Conservation (phyloP, 1,139 yeast species). For the Keqinozyma sinolaborantium region DNA sequence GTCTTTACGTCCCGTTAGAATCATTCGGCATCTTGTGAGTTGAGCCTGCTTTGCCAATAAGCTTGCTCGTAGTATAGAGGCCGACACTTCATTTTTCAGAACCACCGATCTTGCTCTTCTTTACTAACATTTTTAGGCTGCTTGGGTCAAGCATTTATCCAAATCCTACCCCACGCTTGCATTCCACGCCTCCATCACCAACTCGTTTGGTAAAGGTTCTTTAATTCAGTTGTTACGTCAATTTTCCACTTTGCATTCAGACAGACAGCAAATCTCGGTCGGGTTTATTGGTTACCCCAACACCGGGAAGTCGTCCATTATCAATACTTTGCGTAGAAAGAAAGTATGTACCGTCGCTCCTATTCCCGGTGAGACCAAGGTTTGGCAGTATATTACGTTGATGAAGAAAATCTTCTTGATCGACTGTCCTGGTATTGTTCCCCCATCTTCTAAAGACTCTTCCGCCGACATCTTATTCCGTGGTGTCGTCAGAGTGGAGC, state of each 20-base stretch:
- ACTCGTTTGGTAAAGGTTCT: slow-evolving; percentile 97
- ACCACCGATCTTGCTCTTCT: slow-evolving; percentile 1
- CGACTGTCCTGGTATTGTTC: slow-evolving; percentile 99
- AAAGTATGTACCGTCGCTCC: slow-evolving; percentile 98
- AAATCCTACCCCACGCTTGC: slow-evolving; percentile 93
- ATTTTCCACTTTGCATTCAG: slow-evolving; percentile 85
- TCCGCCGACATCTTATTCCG: slow-evolving; percentile 93
- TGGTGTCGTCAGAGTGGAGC: slow-evolving; percentile 98
- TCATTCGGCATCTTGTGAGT: slow-evolving; percentile 58
- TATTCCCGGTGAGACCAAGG: slow-evolving; percentile 98
- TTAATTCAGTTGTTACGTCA: slow-evolving; percentile 90
- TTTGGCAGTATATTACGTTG: slow-evolving; percentile 96
- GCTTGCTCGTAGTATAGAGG: slow-evolving; percentile 69
- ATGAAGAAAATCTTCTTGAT: slow-evolving; percentile 93
- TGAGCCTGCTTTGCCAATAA: slow-evolving; percentile 43
- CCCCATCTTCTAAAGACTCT: slow-evolving; percentile 85
- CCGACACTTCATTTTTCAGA: slow-evolving; percentile 43
- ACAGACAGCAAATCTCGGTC: slow-evolving; percentile 92
- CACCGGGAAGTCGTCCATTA: slow-evolving; percentile 94
- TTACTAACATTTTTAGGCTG: slow-evolving; percentile 76
- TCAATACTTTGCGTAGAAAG: slow-evolving; percentile 88
- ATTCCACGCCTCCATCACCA: slow-evolving; percentile 95
- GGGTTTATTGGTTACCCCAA: slow-evolving; percentile 98
- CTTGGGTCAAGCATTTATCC: slow-evolving; percentile 95
- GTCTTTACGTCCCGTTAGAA: slow-evolving; percentile 39